Base-by-base conservation (phyloP, 192 early-diverging fungal genomes). In the Linnemannia exigua region DNA sequence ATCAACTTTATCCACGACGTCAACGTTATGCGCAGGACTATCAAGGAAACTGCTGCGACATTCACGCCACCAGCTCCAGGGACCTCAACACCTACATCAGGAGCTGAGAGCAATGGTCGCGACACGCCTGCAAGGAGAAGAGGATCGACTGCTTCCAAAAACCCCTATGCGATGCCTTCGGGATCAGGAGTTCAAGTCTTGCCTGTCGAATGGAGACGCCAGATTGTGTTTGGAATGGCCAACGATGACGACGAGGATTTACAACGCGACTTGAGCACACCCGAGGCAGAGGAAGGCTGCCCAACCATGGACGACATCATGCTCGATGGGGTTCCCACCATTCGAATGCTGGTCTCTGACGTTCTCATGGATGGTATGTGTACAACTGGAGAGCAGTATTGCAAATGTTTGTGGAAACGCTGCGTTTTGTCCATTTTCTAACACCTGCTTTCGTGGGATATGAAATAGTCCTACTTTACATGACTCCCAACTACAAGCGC, bases 141-240 rank as follows among this genome's bases (percentile, higher is more conserved):
- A 66, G 54, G 69, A 0, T 76, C 75, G 19, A 71, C 74, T 1
- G 72, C 73, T 2, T 72, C 75, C 36, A 86, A 86, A 38, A 77
- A 78, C 36, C 81, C 81, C 19, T 78, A 84, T 31, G 35, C 76
- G 1, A 48, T 74, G 6, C 71, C 81, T 0, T 68, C 75, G 9
- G 79, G 87, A 50, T 91, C 88, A 41, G 93, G 92, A 12, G 87
- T 97, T 28, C 96, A 97, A 81, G 89, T 97, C 7, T 80, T 97
- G 15, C 96, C 96, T 38, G 92, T 97, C 8, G 92, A 95, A 72
- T 97, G 96, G 96, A 81, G 96, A 48, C 94, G 95, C 46, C 92
- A 95, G 72, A 92, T 97, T 46, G 88, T 90, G 44, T 96, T 96
- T 88, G 95, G 94, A 9, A 94, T 94, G 87, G 92, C 90, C 4